Conservation (phyloP, 108 stramenopile genomes). For the Fragilariopsis cylindrus region DNA sequence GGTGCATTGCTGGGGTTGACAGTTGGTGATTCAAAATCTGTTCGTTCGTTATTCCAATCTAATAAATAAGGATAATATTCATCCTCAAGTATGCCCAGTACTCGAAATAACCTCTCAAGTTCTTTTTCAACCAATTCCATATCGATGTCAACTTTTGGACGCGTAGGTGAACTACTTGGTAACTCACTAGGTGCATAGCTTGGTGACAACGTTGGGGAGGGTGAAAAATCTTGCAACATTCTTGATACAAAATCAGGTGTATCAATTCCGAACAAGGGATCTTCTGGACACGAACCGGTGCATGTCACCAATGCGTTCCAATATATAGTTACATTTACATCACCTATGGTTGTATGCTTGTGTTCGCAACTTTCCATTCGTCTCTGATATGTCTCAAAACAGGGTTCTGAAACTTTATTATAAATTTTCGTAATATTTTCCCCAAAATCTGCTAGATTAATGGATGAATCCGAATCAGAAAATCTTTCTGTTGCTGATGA, state of each 20-base stretch:
- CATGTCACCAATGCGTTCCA: slow-evolving; percentile 3
- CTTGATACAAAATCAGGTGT: not conserved
- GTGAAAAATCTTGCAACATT: not conserved
- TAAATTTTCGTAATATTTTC: not conserved
- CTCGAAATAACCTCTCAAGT: not conserved
- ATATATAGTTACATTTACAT: not conserved
- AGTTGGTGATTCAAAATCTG: not conserved
- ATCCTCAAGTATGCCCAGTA: not conserved
- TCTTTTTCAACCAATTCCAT: not conserved
- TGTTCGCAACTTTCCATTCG: not conserved
- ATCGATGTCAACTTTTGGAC: not conserved
- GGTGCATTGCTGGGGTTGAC: not conserved
- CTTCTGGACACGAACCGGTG: slow-evolving; percentile 2
- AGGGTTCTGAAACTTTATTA: not conserved
- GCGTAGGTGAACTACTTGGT: not conserved
- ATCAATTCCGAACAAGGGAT: slow-evolving; percentile 5
- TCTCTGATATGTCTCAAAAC: slow-evolving; percentile 1
- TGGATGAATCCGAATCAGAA: not conserved
- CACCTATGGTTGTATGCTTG: not conserved
- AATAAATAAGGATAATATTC: too few relatives aligned
- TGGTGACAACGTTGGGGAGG: too few relatives aligned
- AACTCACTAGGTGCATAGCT: too few relatives aligned
- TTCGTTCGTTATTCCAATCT: too few relatives aligned
- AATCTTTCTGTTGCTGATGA: not conserved
- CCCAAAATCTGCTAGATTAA: not conserved